Percentiles rank a stretch among this genome's conserved stretches.
phyloP scores from a whole-genome alignment of 805 yeast genomes.

The Kuraishia piskuri region DNA sequence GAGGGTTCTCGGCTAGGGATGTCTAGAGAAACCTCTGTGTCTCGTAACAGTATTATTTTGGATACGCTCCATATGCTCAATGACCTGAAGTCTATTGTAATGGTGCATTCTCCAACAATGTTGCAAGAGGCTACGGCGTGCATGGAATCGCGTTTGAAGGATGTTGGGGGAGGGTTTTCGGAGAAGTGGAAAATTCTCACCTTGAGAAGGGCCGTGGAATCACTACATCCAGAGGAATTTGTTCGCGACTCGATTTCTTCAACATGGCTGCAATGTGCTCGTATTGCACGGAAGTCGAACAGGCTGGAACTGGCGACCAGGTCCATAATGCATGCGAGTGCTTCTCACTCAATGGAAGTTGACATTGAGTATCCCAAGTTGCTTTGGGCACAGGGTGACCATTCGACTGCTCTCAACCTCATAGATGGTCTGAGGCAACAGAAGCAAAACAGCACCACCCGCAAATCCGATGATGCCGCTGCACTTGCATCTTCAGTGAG shows the following conservation, averaged over 20 bases:
- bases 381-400: slow-evolving; percentile 86
- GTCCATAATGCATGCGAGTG: slow-evolving; percentile 53
- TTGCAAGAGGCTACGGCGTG: slow-evolving; percentile 3
- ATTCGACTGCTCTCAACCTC: slow-evolving; percentile 69
- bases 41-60: slow-evolving; percentile 37
- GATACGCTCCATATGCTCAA: slow-evolving; percentile 52
- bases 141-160: slow-evolving; percentile 15
- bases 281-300: slow-evolving; percentile 56
- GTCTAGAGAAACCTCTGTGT: slow-evolving; percentile 39
- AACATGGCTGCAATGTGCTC: slow-evolving; percentile 52
- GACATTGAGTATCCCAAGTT: slow-evolving; percentile 74
- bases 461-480: slow-evolving; percentile 6
- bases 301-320: slow-evolving; percentile 68
- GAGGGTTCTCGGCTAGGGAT: slow-evolving; percentile 54
- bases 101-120: slow-evolving; percentile 7
- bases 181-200: slow-evolving; percentile 53
- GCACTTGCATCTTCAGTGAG: slow-evolving; percentile 7
- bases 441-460: slow-evolving; percentile 12
- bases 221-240: slow-evolving; percentile 31
- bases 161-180: slow-evolving; percentile 44
- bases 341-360: slow-evolving; percentile 33
- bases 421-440: slow-evolving; percentile 32
- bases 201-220: slow-evolving; percentile 40
- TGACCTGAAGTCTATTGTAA: slow-evolving; percentile 40
- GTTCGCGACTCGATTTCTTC: slow-evolving; percentile 30